A percentile compares a stretch with the other conserved stretches of the same genome.
Evolutionary conservation across 257 asterid genomes (phyloP).

Genomic region (Solanum rostratum): DNA sequence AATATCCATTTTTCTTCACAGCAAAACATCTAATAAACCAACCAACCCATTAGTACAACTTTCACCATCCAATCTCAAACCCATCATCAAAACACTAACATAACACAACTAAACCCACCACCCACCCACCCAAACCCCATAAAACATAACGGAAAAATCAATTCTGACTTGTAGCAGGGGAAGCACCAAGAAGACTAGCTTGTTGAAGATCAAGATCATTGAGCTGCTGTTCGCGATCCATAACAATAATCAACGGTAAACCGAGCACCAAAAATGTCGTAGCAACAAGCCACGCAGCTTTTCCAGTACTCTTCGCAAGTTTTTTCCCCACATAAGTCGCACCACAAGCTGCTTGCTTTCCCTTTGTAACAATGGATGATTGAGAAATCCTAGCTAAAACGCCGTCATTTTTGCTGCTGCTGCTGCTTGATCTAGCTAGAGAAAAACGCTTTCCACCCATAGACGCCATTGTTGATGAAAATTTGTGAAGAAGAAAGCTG

Average conservation of each 20-base stretch:
- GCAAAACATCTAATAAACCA: background rate
- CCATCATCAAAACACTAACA: background rate
- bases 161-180: background rate
- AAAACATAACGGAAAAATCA: background rate
- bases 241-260: background rate
- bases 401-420: conserved; percentile 9
- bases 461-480: background rate
- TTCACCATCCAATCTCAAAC: no score
- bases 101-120: background rate
- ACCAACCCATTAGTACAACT: no score
- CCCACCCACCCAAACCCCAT: no score
- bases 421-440: background rate
- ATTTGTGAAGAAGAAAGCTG: background rate
- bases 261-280: background rate
- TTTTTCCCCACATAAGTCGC: conserved; percentile 44
- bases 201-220: conserved; percentile 29
- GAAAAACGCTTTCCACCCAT: background rate
- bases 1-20: conserved; percentile 7
- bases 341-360: conserved; percentile 35
- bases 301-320: conserved; percentile 27
- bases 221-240: background rate
- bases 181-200: background rate
- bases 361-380: conserved; percentile 21
- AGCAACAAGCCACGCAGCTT: background rate
- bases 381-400: conserved; percentile 34